Evolutionary conservation across 2,329 filamentous ascomycete genomes (phyloP).

Genomic region (Bipolaris cookei): DNA sequence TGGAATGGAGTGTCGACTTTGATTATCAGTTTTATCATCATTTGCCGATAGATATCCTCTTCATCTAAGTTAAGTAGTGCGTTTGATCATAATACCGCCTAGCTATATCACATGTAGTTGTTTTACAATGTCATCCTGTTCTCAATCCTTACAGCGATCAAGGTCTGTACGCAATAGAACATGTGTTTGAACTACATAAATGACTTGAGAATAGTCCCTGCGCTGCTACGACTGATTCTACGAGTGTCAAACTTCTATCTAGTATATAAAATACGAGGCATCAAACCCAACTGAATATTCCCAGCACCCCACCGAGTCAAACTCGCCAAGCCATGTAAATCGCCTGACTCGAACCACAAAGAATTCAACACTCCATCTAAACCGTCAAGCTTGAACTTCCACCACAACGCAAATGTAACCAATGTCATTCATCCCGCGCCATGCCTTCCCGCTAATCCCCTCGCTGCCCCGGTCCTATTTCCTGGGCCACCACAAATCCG

Average conservation of each 20-base stretch:
- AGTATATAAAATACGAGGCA: too few relatives aligned
- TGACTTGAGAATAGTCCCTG: too few relatives aligned
- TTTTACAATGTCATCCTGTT: too few relatives aligned
- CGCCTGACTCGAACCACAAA: constrained; percentile 13
- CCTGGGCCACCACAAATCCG: constrained; percentile 87
- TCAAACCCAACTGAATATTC: too few relatives aligned
- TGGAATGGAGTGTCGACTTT: background rate
- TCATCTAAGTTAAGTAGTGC: background rate
- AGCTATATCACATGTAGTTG: too few relatives aligned
- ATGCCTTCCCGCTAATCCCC: constrained; percentile 72
- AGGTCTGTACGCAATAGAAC: too few relatives aligned
- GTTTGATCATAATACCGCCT: too few relatives aligned
- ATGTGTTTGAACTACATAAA: too few relatives aligned
- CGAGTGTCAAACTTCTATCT: background rate
- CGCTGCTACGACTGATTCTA: background rate
- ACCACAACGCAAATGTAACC: constrained; percentile 18
- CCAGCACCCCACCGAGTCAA: constrained; percentile 6
- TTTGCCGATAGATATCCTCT: background rate
- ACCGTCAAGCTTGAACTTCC: background rate
- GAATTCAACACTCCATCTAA: constrained; percentile 1
- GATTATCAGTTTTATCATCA: background rate
- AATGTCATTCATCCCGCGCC: constrained; percentile 70
- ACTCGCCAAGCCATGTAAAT: background rate
- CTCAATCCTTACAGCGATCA: too few relatives aligned
- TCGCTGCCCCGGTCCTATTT: constrained; percentile 90